Percentiles rank a stretch among this genome's conserved stretches.
Conservation (phyloP, 78 protist genomes). For the Dictyostelium citrinum region DNA sequence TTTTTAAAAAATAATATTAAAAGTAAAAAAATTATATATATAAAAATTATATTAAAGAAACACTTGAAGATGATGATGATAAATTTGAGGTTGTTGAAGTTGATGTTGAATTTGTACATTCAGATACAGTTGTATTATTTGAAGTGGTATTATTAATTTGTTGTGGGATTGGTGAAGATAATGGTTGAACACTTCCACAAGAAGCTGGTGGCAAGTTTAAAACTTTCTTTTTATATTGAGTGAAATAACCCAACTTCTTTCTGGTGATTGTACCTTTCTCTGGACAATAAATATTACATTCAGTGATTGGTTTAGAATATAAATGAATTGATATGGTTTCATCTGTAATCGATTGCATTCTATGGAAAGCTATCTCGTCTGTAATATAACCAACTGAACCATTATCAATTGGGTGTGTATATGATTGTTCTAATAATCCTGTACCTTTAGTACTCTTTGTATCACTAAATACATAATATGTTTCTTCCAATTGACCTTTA, state of each 20-base stretch:
- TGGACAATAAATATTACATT: constrained; percentile 80
- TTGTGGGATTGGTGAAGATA: neutral
- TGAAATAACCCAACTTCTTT: constrained; percentile 66
- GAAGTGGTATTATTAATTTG: neutral
- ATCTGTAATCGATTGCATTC: constrained; percentile 28
- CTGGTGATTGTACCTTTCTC: constrained; percentile 51
- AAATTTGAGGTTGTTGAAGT: neutral
- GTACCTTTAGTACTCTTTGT: constrained; percentile 40
- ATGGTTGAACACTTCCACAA: neutral
- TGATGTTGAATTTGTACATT: neutral
- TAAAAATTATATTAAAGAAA: neutral
- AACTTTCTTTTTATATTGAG: constrained; percentile 49
- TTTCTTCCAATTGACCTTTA: constrained; percentile 64
- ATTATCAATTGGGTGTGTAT: constrained; percentile 38
- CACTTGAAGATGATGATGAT: neutral
- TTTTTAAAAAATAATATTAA: neutral
- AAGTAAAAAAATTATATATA: too few relatives aligned
- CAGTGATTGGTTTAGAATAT: constrained; percentile 76
- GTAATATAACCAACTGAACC: constrained; percentile 81
- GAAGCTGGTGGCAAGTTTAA: neutral
- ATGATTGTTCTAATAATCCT: constrained; percentile 21
- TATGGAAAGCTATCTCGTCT: constrained; percentile 78
- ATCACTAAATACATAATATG: constrained; percentile 46
- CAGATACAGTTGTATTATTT: neutral
- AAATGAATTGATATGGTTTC: constrained; percentile 62